phyloP scores from a whole-genome alignment of 345 rosid genomes.

The Ceriops tagal region DNA sequence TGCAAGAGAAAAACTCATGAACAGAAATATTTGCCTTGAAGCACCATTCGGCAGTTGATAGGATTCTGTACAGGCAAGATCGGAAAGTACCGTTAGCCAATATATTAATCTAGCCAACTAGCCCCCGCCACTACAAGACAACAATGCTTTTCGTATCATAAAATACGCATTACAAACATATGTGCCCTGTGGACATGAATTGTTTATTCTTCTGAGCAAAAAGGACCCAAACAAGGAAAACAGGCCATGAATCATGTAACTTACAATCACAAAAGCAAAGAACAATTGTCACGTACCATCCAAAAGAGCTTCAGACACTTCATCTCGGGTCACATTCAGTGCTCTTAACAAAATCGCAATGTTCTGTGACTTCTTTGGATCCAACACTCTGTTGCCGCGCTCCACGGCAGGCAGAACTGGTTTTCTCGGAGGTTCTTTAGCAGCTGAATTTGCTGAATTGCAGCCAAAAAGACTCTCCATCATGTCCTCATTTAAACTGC shows the following conservation, averaged over 20 bases:
- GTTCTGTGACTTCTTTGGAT: conserved; percentile 97
- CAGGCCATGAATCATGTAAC: neutral
- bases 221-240: neutral
- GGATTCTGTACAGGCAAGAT: too few species aligned
- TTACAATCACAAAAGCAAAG: conserved; percentile 2
- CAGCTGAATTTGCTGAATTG: conserved; percentile 57
- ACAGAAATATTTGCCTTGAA: neutral
- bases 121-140: too few species aligned
- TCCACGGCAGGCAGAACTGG: conserved; percentile 68
- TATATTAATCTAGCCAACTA: too few species aligned
- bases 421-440: conserved; percentile 61
- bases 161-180: too few species aligned
- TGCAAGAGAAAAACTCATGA: neutral
- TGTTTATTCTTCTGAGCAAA: neutral
- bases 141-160: too few species aligned
- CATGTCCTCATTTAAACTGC: conserved; percentile 87
- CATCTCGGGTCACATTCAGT: conserved; percentile 87
- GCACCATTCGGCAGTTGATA: neutral
- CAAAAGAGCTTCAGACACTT: conserved; percentile 88
- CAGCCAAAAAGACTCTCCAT: conserved; percentile 97
- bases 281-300: conserved; percentile 60
- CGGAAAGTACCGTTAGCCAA: too few species aligned
- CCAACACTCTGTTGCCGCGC: conserved; percentile 81
- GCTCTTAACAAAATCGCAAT: conserved; percentile 94
- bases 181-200: too few species aligned